phyloP scores from a whole-genome alignment of 2,329 filamentous ascomycete species.

The Colletotrichum sp. region DNA sequence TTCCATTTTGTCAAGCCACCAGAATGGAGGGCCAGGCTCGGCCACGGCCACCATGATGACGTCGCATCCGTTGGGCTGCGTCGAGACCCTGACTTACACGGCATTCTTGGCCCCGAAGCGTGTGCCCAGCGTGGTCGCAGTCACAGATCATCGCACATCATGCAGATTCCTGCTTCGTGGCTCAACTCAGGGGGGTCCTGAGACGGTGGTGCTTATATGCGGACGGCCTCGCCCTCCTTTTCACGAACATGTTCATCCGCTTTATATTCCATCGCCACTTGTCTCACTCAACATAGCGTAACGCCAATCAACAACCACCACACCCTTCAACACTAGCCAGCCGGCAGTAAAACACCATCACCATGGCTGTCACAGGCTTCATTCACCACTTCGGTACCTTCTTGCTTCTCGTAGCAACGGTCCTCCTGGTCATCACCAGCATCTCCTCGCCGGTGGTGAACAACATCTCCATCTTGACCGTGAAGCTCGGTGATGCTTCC shows the following conservation, averaged over 20 bases:
- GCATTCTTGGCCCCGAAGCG: constrained; percentile 6
- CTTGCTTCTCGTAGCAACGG: constrained; percentile 58
- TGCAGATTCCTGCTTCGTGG: constrained; percentile 12
- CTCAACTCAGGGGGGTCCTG: not conserved
- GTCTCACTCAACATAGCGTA: not conserved
- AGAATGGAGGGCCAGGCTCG: not conserved
- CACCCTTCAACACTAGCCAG: not conserved
- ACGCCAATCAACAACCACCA: not conserved
- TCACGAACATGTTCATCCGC: not conserved
- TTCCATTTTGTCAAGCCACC: not conserved
- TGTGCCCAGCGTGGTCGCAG: constrained; percentile 1
- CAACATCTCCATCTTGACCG: constrained; percentile 57
- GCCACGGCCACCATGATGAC: constrained; percentile 14
- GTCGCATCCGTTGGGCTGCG: constrained; percentile 7
- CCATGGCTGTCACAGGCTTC: constrained; percentile 53
- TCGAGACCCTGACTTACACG: constrained; percentile 15
- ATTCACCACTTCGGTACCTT: constrained; percentile 64
- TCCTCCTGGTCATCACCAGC: constrained; percentile 63
- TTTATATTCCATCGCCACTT: not conserved
- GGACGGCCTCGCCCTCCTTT: constrained; percentile 6
- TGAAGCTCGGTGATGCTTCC: constrained; percentile 48
- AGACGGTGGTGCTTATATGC: constrained; percentile 18
- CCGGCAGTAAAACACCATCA: constrained; percentile 25
- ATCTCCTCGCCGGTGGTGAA: constrained; percentile 66
- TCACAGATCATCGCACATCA: constrained; percentile 16